Evolutionary conservation across 768 basidiomycete species (phyloP).

Genomic region (Steccherinum ochraceum): DNA sequence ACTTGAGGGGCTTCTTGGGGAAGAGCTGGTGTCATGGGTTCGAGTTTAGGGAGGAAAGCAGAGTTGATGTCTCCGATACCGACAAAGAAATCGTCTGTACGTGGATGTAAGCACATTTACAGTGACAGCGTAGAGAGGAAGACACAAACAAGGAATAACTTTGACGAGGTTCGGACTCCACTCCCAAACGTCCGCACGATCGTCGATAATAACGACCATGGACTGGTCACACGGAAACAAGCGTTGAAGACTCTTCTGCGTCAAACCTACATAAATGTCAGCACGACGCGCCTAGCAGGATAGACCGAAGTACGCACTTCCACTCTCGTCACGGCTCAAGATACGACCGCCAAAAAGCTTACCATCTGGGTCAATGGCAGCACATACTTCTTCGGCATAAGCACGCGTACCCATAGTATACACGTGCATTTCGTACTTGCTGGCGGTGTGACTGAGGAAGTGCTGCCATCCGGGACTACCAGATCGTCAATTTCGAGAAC

Average conservation of each 20-base stretch:
- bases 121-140: not conserved
- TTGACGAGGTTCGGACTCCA: constrained; percentile 96
- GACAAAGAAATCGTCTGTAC: constrained; percentile 90
- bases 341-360: constrained; percentile 83
- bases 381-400: constrained; percentile 93
- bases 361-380: constrained; percentile 86
- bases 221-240: constrained; percentile 96
- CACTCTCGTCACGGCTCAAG: constrained; percentile 92
- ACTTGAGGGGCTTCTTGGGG: constrained; percentile 15
- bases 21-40: constrained; percentile 40
- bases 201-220: constrained; percentile 99
- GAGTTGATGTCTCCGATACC: constrained; percentile 99
- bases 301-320: constrained; percentile 54
- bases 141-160: constrained; percentile 83
- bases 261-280: constrained; percentile 68
- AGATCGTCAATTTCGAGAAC: not conserved
- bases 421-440: constrained; percentile 96
- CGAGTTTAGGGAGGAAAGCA: constrained; percentile 79
- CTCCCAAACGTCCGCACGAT: constrained; percentile 97
- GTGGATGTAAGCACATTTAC: not conserved
- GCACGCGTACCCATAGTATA: constrained; percentile 99
- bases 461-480: constrained; percentile 73
- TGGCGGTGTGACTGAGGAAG: constrained; percentile 67
- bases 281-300: constrained; percentile 5
- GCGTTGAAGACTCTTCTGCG: constrained; percentile 85